These are phyloP conservation scores for Hortaea werneckii DNA, from an alignment of 2,329 filamentous ascomycete genomes.

Conservation along the genomic window DNA sequence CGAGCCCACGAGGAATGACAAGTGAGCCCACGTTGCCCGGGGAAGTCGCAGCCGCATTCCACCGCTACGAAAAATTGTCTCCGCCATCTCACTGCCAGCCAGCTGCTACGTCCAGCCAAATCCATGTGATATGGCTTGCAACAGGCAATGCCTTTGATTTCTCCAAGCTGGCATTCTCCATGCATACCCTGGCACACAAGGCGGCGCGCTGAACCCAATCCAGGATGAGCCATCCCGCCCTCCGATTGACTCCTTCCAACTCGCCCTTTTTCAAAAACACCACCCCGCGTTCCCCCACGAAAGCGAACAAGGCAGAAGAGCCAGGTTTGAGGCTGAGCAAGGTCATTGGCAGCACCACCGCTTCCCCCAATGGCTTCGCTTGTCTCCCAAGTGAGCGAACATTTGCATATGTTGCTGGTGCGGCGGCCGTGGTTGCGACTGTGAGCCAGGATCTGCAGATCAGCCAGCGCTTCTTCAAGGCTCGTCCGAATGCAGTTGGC, in stretches of 20 bases:
- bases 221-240: slow-evolving; percentile 31
- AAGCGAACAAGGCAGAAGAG: slow-evolving; percentile 33
- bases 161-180: slow-evolving; percentile 9
- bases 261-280: slow-evolving; percentile 55
- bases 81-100: no score
- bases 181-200: slow-evolving; percentile 11
- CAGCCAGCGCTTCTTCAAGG: slow-evolving; percentile 81
- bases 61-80: no score
- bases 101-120: background rate
- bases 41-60: no score
- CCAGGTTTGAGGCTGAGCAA: slow-evolving; percentile 59
- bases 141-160: slow-evolving; percentile 8
- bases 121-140: slow-evolving; percentile 1
- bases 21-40: no score
- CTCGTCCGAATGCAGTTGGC: slow-evolving; percentile 29
- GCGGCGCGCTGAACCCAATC: slow-evolving; percentile 8
- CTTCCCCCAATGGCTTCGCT: slow-evolving; percentile 77
- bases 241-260: slow-evolving; percentile 57
- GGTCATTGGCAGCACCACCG: slow-evolving; percentile 85
- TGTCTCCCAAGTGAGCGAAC: slow-evolving; percentile 56
- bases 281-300: slow-evolving; percentile 53
- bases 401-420: slow-evolving; percentile 88
- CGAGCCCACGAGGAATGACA: no score
- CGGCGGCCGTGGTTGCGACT: slow-evolving; percentile 81
- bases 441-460: slow-evolving; percentile 55